phyloP scores from a whole-genome alignment of 179 eudicot species.

The Carnegiea gigantea region DNA sequence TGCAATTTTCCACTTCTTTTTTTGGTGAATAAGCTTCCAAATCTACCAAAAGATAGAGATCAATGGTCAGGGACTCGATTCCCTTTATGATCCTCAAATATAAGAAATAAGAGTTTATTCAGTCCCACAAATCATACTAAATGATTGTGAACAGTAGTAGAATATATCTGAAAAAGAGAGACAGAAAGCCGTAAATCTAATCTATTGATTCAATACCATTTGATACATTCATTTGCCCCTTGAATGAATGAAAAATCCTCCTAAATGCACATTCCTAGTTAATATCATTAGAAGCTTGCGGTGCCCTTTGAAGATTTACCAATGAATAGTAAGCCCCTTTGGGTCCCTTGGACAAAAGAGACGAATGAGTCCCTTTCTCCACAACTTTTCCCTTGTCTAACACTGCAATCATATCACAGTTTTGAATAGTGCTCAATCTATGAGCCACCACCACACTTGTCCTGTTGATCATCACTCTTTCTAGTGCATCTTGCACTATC shows the following conservation, averaged over 20 bases:
- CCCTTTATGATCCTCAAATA: no score
- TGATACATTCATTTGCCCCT: neutral
- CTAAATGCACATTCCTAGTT: neutral
- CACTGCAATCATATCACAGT: conserved; percentile 63
- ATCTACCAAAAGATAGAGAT: no score
- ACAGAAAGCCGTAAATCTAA: neutral
- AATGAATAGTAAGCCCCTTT: conserved; percentile 59
- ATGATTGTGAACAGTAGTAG: no score
- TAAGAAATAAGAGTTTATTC: no score
- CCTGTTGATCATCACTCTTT: conserved; percentile 74
- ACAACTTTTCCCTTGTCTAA: conserved; percentile 64
- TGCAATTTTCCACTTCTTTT: no score
- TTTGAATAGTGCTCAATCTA: conserved; percentile 62
- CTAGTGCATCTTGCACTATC: conserved; percentile 75
- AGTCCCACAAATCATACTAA: no score
- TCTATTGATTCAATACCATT: neutral
- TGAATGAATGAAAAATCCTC: neutral
- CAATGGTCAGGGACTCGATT: no score
- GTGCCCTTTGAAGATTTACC: conserved; percentile 49
- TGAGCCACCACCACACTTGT: conserved; percentile 87
- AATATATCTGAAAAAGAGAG: no score
- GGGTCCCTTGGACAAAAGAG: conserved; percentile 55
- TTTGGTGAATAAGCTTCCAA: no score
- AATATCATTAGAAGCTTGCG: neutral
- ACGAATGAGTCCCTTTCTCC: conserved; percentile 62